Percentiles rank a stretch among this genome's conserved stretches.
These are phyloP conservation scores for Camellia japonica DNA, from an alignment of 148 eudicot species.

Conservation along the genomic window DNA sequence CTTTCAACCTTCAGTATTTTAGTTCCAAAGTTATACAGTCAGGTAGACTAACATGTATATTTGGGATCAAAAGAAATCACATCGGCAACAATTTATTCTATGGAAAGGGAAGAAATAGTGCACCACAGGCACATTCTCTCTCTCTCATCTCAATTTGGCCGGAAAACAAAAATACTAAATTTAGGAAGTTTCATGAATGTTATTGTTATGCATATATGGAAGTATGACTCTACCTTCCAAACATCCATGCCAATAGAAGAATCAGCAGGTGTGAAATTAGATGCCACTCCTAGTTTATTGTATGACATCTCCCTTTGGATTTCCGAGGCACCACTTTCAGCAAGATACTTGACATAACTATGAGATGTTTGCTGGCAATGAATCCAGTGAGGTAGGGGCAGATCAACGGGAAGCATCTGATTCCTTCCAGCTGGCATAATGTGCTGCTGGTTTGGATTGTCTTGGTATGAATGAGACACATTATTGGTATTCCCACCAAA, in stretches of 20 bases:
- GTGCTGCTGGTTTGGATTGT: constrained; percentile 13
- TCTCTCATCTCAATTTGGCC: constrained; percentile 4
- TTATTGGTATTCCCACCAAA: constrained; percentile 22
- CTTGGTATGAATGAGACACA: constrained; percentile 14
- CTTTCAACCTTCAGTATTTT: constrained; percentile 6
- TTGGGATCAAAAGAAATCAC: neutral
- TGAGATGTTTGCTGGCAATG: constrained; percentile 24
- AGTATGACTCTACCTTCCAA: constrained; percentile 19
- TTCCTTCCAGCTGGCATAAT: neutral
- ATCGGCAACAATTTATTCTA: neutral
- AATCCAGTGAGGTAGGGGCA: constrained; percentile 27
- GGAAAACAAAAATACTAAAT: neutral
- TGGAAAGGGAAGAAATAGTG: no score
- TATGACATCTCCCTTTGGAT: constrained; percentile 23
- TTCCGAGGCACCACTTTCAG: constrained; percentile 25
- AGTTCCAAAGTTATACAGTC: neutral
- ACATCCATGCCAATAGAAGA: constrained; percentile 16
- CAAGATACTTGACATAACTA: constrained; percentile 19
- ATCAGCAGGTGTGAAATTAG: constrained; percentile 16
- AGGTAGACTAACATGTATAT: neutral
- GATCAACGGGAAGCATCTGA: constrained; percentile 15
- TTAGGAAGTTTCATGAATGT: constrained; percentile 11
- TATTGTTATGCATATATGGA: neutral
- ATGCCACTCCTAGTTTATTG: constrained; percentile 9
- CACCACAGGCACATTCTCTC: neutral